Evolutionary conservation across 1,284 basidiomycete species (phyloP).

Genomic region (Entoloma clypeatum): DNA sequence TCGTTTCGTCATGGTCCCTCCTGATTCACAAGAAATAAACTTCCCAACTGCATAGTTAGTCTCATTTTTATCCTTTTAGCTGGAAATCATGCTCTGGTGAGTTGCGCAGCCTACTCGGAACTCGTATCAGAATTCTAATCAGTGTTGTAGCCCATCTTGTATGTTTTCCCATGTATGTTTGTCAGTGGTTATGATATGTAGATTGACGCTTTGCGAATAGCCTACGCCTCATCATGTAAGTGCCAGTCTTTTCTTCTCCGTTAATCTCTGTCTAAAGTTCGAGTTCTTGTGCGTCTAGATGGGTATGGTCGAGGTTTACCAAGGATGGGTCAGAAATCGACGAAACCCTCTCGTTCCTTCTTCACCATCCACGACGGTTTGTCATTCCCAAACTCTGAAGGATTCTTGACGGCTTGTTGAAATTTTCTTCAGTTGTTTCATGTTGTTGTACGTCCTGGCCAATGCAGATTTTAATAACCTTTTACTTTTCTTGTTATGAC

Average conservation of each 20-base stretch:
- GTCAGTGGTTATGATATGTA: background rate
- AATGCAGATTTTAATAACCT: background rate
- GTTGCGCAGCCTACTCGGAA: constrained; percentile 18
- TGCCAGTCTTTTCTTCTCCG: background rate
- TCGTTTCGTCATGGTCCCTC: constrained; percentile 14
- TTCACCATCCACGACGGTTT: constrained; percentile 76
- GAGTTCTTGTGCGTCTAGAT: constrained; percentile 30
- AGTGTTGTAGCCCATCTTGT: constrained; percentile 31
- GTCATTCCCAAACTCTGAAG: constrained; percentile 7
- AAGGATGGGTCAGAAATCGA: constrained; percentile 44
- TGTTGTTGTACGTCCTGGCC: constrained; percentile 56
- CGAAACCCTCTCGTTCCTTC: constrained; percentile 70
- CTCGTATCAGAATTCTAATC: background rate
- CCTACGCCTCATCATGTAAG: constrained; percentile 39
- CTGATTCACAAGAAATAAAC: background rate
- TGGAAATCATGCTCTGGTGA: constrained; percentile 51
- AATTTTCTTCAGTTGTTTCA: constrained; percentile 54
- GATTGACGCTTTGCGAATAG: constrained; percentile 20
- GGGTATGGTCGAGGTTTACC: constrained; percentile 46
- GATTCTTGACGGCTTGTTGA: background rate
- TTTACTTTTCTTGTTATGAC: background rate
- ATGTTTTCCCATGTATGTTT: constrained; percentile 14
- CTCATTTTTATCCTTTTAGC: constrained; percentile 48
- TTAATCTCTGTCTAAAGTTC: background rate
- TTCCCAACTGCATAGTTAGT: constrained; percentile 32